phyloP scores from a whole-genome alignment of 169 alveolate species.

The Blepharisma undulans region DNA sequence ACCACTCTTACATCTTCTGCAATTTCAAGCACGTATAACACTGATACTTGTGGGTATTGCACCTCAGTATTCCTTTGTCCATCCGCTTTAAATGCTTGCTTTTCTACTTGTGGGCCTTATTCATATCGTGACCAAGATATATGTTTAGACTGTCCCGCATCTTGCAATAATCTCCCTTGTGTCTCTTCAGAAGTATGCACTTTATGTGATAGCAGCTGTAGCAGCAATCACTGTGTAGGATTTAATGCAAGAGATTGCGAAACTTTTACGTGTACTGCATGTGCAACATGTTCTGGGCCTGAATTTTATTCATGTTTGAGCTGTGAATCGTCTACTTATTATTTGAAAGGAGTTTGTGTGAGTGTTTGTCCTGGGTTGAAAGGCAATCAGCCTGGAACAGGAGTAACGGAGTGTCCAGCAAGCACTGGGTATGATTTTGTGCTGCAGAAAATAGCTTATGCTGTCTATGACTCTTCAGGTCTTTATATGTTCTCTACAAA shows the following conservation, averaged over 20 bases:
- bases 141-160: background rate
- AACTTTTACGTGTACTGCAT: background rate
- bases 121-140: no score
- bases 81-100: background rate
- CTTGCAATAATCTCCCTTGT: background rate
- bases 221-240: background rate
- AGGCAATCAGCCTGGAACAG: background rate
- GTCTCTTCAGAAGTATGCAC: background rate
- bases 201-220: background rate
- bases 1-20: background rate
- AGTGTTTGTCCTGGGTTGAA: background rate
- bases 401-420: background rate
- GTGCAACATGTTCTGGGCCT: background rate
- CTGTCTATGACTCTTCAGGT: background rate
- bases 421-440: background rate
- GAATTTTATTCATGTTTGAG: background rate
- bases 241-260: background rate
- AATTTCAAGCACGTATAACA: background rate
- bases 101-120: background rate
- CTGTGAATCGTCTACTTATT: background rate
- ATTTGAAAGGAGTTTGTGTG: background rate
- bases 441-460: background rate
- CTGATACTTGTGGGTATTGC: background rate
- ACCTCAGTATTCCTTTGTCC: background rate
- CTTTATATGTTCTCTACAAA: background rate